These are phyloP conservation scores for Wickerhamiella allomyrinae DNA, from an alignment of 805 yeast genomes.

Conservation along the genomic window DNA sequence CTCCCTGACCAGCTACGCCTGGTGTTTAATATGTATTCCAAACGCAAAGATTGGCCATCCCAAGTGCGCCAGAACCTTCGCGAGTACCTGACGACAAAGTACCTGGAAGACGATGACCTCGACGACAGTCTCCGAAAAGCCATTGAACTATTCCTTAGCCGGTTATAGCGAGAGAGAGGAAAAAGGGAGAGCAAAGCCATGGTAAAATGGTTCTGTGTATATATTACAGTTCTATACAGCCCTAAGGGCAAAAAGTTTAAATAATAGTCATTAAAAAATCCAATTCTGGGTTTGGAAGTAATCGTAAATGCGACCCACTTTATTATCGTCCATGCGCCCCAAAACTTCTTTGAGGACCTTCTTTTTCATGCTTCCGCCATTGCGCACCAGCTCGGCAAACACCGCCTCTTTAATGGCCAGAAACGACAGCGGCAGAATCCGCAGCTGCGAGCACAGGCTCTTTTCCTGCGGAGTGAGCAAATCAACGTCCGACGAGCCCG, in stretches of 20 bases:
- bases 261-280: conserved; percentile 26
- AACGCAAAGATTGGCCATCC: conserved; percentile 11
- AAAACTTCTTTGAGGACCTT: conserved; percentile 66
- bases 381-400: conserved; percentile 72
- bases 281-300: conserved; percentile 88
- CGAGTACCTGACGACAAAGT: conserved; percentile 15
- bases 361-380: conserved; percentile 72
- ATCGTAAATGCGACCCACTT: conserved; percentile 79
- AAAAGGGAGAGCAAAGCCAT: too few relatives aligned
- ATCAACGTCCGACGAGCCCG: conserved; percentile 67
- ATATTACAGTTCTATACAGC: too few relatives aligned
- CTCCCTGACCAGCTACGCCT: conserved; percentile 51
- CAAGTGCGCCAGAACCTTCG: conserved; percentile 17
- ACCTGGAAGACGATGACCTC: conserved; percentile 12
- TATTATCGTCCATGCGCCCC: conserved; percentile 69
- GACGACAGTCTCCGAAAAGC: conserved; percentile 15
- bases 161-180: conserved; percentile 9
- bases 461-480: conserved; percentile 80
- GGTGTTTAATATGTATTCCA: conserved; percentile 52
- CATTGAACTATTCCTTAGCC: conserved; percentile 14
- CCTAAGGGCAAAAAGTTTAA: too few relatives aligned
- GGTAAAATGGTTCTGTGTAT: too few relatives aligned
- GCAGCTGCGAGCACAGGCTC: conserved; percentile 63
- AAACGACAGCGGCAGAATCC: conserved; percentile 86
- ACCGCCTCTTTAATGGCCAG: conserved; percentile 80